phyloP scores from a whole-genome alignment of 345 rosid genomes.

The Citrus sinensis region DNA sequence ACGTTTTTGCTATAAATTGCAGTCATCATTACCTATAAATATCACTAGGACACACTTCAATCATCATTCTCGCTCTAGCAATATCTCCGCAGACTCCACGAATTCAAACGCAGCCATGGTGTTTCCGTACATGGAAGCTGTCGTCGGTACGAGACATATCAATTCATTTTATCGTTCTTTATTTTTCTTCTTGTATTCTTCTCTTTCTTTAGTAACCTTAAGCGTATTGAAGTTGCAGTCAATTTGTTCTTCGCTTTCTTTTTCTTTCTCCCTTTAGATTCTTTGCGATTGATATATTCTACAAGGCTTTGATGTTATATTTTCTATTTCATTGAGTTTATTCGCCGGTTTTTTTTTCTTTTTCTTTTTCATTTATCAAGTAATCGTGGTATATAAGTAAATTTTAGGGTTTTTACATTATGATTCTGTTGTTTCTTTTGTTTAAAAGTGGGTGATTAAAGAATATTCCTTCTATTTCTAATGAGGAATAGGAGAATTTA shows the following conservation, averaged over 20 bases:
- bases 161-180: background rate
- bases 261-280: background rate
- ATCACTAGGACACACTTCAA: background rate
- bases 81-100: conserved; percentile 7
- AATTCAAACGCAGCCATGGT: conserved; percentile 45
- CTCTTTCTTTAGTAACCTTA: background rate
- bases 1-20: background rate
- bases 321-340: background rate
- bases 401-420: conserved; percentile 8
- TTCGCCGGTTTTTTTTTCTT: background rate
- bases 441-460: background rate
- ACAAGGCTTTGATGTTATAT: background rate
- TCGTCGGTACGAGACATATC: conserved; percentile 53
- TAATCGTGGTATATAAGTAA: background rate
- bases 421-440: conserved; percentile 3
- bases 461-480: background rate
- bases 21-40: background rate
- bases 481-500: background rate
- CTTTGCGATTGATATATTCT: background rate
- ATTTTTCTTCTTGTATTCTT: background rate
- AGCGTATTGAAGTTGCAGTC: background rate
- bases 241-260: background rate
- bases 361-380: background rate
- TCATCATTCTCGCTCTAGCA: background rate
- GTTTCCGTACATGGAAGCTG: conserved; percentile 92